Base-by-base conservation (phyloP, 257 asterid species). In the Penstemon davidsonii region DNA sequence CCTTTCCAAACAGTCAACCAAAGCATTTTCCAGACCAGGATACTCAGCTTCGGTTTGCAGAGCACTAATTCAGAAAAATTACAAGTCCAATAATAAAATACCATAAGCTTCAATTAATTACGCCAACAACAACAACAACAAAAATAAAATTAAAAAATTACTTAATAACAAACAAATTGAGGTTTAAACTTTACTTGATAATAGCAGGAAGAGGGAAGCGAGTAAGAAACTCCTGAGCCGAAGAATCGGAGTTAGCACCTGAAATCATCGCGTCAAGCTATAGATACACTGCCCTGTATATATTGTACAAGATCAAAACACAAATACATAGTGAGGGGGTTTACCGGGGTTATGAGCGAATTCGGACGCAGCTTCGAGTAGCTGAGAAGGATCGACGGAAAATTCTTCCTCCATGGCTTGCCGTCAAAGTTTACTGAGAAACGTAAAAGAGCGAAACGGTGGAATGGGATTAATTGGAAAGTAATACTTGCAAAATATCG, bases 121-220 rank as follows among this genome's bases (percentile, higher is more conserved):
- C 33, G 66, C 42, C 9, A 66, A 4, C 8, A 52, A 60, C 3
- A 36, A 6, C 40, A 13, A 36, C 18, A 15, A 15, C 18, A 15
- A 15, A 15, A 15, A 15, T 15, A 15, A 40, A 53, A 73, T 44
- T 1, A 8, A 37, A 37, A 64, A 64, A 10, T 64, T 12, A 64
- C 25, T 8, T 19, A 13, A 37, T 2, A 42, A 43, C 40, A 15
- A 18, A 18, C 3, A 18, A 45, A 37, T 19, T 40, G 62, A 49
- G 39, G 55, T 72, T 58, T n/a, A 61, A 75, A 18, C 47, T 55
- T 65, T 75, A 89, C 98, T 68, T 83, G 71, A 89, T 77, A 75
- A 93, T 78, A 55, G 89, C 90, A 49, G 96, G 94, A 18, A 93
- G 93, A 13, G 97, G 98, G 73, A 81, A 86, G 45, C 86, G 96